A percentile compares a stretch with the other conserved stretches of the same genome.
Conservation (phyloP, 257 asterid species). For the Capsicum pubescens region DNA sequence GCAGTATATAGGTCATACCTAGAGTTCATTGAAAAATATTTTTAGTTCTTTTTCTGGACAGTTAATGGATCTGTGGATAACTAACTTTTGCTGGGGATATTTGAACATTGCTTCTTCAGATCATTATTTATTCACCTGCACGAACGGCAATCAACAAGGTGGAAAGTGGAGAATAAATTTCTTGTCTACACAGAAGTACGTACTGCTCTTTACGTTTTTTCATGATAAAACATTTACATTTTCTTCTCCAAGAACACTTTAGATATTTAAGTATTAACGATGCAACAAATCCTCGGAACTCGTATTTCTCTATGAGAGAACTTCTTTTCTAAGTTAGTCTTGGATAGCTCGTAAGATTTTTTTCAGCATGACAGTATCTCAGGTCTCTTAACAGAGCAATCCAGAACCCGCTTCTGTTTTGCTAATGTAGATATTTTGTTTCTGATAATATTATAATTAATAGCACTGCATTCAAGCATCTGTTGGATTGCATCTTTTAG, state of each 20-base stretch:
- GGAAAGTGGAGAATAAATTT: constrained; percentile 9
- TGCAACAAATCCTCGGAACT: constrained; percentile 10
- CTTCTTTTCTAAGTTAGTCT: background rate
- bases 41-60: background rate
- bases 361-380: constrained; percentile 10
- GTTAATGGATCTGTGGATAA: background rate
- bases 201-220: background rate
- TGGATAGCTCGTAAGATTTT: background rate
- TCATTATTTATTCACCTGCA: constrained; percentile 3
- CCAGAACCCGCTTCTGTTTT: background rate
- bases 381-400: background rate
- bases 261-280: background rate
- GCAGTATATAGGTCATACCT: background rate
- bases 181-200: background rate
- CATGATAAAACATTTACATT: constrained; percentile 10
- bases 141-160: background rate
- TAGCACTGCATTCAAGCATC: background rate
- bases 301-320: background rate
- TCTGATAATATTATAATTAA: background rate
- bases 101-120: background rate
- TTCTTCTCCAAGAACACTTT: background rate
- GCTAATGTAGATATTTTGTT: background rate
- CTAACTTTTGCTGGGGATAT: background rate
- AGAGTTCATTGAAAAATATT: background rate
- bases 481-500: background rate